Evolutionary conservation across 2,329 filamentous ascomycete species (phyloP), one percentile per base, ranked within the genome.

Genomic region (Ophiostoma triangulosporum): DNA sequence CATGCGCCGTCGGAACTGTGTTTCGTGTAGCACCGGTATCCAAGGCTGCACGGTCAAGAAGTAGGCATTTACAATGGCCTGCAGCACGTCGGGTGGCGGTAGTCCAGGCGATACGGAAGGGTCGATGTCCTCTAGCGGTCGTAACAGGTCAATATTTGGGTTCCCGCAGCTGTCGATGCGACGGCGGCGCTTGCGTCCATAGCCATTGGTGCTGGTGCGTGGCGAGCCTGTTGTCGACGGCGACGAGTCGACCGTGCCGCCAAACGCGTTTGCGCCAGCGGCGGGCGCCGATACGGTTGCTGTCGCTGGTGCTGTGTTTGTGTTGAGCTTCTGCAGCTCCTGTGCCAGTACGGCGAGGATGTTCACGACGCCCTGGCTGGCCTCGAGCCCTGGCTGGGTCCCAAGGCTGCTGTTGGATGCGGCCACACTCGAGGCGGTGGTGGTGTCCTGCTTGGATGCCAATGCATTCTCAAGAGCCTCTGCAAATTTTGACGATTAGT

Each of bases 1-100:
- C 48, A 68, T 54, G 2, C 60, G 59, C 11, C 54, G 53, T 0
- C 62, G 62, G 54, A 68, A 68, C 9, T 58, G 58, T 8, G 57
- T 60, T 51, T 65, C 63, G 54, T 69, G 66, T 22, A 69, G 49
- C 15, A 69, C 64, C 4, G 67, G 67, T 5, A 68, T 64, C 62
- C 65, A 69, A 3, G 64, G 67, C 53, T 69, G 67, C 4, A 68
- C 61, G 3, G 60, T 53, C 9, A 54, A 51, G 53, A 68, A 68
- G 51, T 66, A 63, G 3, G 60, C 58, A 31, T 64, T 61, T 17
- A 67, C 55, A 9, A 65, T 55, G 11, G 60, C 59, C 31, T 63
- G 54, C 12, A 65, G 46, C 4, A 61, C 26, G 15, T 58, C 7
- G 15, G 55, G 38, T 7, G 56, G 29, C 15, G 57, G 54, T 14